These are phyloP conservation scores for Mercurialis annua DNA, from an alignment of 345 rosid genomes.

Conservation along the genomic window DNA sequence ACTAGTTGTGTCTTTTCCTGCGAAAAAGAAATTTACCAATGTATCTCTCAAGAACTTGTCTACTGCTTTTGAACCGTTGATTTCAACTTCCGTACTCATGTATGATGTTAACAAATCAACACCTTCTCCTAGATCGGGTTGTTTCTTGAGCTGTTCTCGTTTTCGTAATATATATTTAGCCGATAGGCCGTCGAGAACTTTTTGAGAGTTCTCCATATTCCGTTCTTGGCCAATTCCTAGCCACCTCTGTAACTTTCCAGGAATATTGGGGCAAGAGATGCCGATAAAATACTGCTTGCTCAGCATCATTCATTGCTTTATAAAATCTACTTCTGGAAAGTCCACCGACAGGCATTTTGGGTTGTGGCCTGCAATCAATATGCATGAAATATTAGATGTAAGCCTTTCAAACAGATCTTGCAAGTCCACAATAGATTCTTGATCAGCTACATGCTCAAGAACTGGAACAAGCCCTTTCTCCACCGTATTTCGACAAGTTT, in stretches of 20 bases:
- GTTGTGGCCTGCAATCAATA: conserved; percentile 4
- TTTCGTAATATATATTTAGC: conserved; percentile 2
- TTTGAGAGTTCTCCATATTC: conserved; percentile 8
- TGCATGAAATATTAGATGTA: conserved; percentile 18
- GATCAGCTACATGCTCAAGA: conserved; percentile 8
- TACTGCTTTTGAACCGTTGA: conserved; percentile 10
- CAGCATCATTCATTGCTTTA: conserved; percentile 19
- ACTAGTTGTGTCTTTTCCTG: conserved; percentile 22
- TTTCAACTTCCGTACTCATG: conserved; percentile 1
- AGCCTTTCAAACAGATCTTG: conserved; percentile 22
- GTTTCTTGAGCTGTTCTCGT: background rate
- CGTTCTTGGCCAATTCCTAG: conserved; percentile 15
- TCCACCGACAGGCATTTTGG: conserved; percentile 15
- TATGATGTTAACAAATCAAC: conserved; percentile 18
- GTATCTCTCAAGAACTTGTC: conserved; percentile 23
- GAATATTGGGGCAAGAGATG: background rate
- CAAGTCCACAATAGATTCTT: conserved; percentile 4
- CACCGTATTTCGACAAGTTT: conserved; percentile 5
- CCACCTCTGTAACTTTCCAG: conserved; percentile 22
- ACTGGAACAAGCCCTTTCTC: conserved; percentile 13
- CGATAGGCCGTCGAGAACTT: background rate
- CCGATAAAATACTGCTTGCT: conserved; percentile 16
- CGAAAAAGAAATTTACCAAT: conserved; percentile 13
- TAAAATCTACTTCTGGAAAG: conserved; percentile 3
- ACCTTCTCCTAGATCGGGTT: background rate